A percentile compares a stretch with the other conserved stretches of the same genome.
These are phyloP conservation scores for Fragilaria radians DNA, from an alignment of 108 stramenopile species.

Conservation along the genomic window DNA sequence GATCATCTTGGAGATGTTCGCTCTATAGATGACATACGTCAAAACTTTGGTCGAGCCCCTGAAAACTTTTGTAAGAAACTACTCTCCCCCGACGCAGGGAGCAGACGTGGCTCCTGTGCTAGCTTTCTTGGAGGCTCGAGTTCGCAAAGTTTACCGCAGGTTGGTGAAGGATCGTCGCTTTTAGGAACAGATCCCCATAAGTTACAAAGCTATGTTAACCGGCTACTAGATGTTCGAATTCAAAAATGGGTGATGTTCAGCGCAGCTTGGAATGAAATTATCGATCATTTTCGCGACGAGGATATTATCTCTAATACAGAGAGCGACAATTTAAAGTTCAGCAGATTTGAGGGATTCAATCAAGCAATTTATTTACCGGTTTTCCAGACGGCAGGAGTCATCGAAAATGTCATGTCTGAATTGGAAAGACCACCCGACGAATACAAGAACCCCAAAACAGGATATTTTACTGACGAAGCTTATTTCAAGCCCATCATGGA, in stretches of 20 bases:
- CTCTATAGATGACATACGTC: slow-evolving; percentile 80
- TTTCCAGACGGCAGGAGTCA: slow-evolving; percentile 94
- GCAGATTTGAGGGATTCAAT: slow-evolving; percentile 88
- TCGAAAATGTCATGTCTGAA: slow-evolving; percentile 85
- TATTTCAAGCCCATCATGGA: slow-evolving; percentile 78
- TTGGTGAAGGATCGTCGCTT: slow-evolving; percentile 53
- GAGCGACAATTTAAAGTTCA: slow-evolving; percentile 90
- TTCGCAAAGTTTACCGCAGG: slow-evolving; percentile 33
- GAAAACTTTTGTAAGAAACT: slow-evolving; percentile 87
- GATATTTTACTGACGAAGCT: slow-evolving; percentile 47
- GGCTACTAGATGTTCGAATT: slow-evolving; percentile 88
- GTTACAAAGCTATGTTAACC: slow-evolving; percentile 82
- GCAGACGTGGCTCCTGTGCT: slow-evolving; percentile 77
- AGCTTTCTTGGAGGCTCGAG: slow-evolving; percentile 48
- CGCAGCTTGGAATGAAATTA: slow-evolving; percentile 96
- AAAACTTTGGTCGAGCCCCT: slow-evolving; percentile 82
- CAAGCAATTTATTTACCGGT: slow-evolving; percentile 96
- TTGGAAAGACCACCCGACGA: slow-evolving; percentile 70
- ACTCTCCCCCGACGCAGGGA: slow-evolving; percentile 86
- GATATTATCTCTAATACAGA: slow-evolving; percentile 92
- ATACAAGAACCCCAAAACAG: slow-evolving; percentile 37
- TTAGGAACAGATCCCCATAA: slow-evolving; percentile 66
- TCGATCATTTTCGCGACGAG: slow-evolving; percentile 84
- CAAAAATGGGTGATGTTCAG: slow-evolving; percentile 98
- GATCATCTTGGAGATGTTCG: slow-evolving; percentile 90